phyloP scores from a whole-genome alignment of 306 rosid species.

The Dryas octopetala region DNA sequence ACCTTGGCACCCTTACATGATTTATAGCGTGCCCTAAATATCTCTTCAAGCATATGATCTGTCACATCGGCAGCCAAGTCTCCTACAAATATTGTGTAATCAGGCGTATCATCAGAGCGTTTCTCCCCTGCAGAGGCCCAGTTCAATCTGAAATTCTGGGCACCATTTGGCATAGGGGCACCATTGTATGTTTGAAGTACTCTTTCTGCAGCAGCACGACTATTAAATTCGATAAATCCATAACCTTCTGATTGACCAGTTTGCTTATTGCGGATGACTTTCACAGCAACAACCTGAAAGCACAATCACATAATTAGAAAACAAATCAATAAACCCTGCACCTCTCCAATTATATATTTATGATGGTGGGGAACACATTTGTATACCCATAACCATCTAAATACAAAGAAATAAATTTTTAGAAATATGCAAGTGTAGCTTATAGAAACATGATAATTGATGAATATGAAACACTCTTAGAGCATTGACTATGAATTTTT shows the following conservation, averaged over 20 bases:
- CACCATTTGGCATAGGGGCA: slow-evolving; percentile 82
- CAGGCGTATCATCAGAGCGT: slow-evolving; percentile 86
- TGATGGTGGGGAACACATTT: neutral
- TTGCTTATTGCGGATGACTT: slow-evolving; percentile 89
- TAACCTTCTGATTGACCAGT: slow-evolving; percentile 82
- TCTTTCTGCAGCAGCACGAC: slow-evolving; percentile 74
- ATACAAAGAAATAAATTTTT: neutral
- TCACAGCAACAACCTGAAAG: slow-evolving; percentile 57
- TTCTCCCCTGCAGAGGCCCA: slow-evolving; percentile 95
- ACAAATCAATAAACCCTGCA: neutral
- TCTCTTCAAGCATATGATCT: slow-evolving; percentile 68
- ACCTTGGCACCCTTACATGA: slow-evolving; percentile 87
- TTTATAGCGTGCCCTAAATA: slow-evolving; percentile 56
- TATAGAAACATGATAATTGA: no score
- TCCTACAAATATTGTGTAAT: slow-evolving; percentile 86
- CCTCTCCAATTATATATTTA: neutral
- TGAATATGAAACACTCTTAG: no score
- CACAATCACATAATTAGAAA: slow-evolving; percentile 4
- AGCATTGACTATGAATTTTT: no score
- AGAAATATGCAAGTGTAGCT: no score
- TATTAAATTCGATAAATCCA: slow-evolving; percentile 79
- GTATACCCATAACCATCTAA: neutral
- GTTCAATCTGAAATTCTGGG: slow-evolving; percentile 75
- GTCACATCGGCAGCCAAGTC: slow-evolving; percentile 93
- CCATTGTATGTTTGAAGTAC: slow-evolving; percentile 76